Evolutionary conservation across 192 early-diverging fungal species (phyloP).

Genomic region (Helicostylum pulchrum): DNA sequence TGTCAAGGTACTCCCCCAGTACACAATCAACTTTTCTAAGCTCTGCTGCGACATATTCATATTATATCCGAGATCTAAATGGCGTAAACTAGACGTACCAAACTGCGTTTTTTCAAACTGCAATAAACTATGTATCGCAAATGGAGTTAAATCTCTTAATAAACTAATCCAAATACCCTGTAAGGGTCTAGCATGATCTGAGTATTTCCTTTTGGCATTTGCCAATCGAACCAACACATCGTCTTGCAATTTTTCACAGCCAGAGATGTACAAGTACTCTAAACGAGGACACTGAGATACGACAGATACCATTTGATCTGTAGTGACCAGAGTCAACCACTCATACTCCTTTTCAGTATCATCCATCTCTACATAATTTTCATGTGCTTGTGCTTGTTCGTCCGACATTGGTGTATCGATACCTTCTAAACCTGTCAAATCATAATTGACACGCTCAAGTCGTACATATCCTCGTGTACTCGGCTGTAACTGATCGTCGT

Average conservation of each 20-base stretch:
- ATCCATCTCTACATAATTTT: constrained; percentile 27
- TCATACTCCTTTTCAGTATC: constrained; percentile 16
- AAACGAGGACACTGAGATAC: constrained; percentile 6
- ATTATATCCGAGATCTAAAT: constrained; percentile 14
- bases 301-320: constrained; percentile 5
- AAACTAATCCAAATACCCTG: constrained; percentile 8
- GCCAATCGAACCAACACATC: background rate
- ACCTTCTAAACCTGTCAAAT: constrained; percentile 17
- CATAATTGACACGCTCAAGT: constrained; percentile 4
- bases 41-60: background rate
- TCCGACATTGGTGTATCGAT: background rate
- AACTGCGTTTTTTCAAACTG: background rate
- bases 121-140: background rate
- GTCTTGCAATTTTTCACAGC: constrained; percentile 9
- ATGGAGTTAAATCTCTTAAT: background rate
- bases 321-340: constrained; percentile 16
- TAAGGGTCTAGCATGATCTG: background rate
- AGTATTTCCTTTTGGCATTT: background rate
- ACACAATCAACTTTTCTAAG: background rate
- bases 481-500: constrained; percentile 7
- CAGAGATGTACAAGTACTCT: constrained; percentile 12
- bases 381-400: background rate
- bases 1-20: constrained; percentile 13
- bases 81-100: background rate
- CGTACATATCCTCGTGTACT: constrained; percentile 9